A percentile compares a stretch with the other conserved stretches of the same genome.
Evolutionary conservation across 2,329 filamentous ascomycete species (phyloP).

Genomic region (Xylaria polymorpha): DNA sequence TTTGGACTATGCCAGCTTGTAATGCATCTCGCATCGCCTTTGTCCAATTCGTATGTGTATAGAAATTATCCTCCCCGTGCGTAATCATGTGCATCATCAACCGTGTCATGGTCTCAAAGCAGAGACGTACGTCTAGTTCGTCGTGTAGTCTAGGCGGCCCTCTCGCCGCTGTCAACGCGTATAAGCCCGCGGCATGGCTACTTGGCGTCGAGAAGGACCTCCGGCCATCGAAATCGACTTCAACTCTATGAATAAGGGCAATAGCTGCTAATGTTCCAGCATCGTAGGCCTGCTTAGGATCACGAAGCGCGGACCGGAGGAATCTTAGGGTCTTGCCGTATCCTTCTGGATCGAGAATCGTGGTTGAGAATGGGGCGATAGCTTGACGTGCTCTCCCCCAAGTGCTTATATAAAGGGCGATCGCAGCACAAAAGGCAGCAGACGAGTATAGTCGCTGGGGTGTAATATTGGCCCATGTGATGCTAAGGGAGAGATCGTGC

Average conservation of each 20-base stretch:
- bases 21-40: background rate
- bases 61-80: conserved; percentile 1
- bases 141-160: background rate
- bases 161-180: background rate
- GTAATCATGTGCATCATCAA: conserved; percentile 3
- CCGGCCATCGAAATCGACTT: conserved; percentile 2
- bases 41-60: background rate
- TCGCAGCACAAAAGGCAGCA: conserved; percentile 1
- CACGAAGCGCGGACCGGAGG: conserved; percentile 1
- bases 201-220: background rate
- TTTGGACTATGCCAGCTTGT: background rate
- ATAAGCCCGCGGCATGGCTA: conserved; percentile 1
- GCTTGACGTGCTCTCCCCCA: background rate
- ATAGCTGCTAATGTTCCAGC: background rate
- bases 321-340: background rate
- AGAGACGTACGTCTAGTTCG: conserved; percentile 7
- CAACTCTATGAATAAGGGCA: conserved; percentile 1
- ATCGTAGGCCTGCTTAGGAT: background rate
- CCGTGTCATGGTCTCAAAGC: background rate
- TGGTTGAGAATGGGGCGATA: background rate
- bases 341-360: background rate
- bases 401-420: background rate
- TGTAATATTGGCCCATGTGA: conserved; percentile 4
- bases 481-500: background rate
- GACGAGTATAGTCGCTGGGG: background rate